Percentiles rank a stretch among this genome's conserved stretches.
Conservation (phyloP, 768 basidiomycete species). For the Russula earlei region DNA sequence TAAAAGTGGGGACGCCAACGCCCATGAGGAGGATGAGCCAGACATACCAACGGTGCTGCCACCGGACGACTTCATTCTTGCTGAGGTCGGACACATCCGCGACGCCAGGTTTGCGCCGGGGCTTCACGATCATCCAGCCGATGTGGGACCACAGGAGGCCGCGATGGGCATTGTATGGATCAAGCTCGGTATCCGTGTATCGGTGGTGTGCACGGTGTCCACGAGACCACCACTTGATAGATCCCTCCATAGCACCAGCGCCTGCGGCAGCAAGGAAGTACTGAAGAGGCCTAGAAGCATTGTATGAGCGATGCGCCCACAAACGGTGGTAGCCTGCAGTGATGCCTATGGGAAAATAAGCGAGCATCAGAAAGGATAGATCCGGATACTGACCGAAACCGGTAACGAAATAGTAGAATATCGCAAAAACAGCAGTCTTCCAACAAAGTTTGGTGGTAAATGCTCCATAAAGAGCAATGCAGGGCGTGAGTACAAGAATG, state of each 20-base stretch:
- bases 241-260: slow-evolving; percentile 90
- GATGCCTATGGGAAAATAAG: slow-evolving; percentile 40
- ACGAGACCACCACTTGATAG: slow-evolving; percentile 98
- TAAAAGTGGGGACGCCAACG: slow-evolving; percentile 61
- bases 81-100: slow-evolving; percentile 84
- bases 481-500: slow-evolving; percentile 66
- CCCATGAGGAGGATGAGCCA: slow-evolving; percentile 60
- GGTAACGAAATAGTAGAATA: slow-evolving; percentile 67
- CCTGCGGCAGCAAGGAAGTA: slow-evolving; percentile 79
- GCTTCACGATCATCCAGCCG: slow-evolving; percentile 91
- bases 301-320: slow-evolving; percentile 95
- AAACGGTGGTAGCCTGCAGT: slow-evolving; percentile 95
- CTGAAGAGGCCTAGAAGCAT: slow-evolving; percentile 78
- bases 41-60: slow-evolving; percentile 82
- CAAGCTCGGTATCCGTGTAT: slow-evolving; percentile 94
- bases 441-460: slow-evolving; percentile 53
- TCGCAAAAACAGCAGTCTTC: slow-evolving; percentile 64
- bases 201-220: slow-evolving; percentile 97
- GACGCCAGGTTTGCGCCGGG: slow-evolving; percentile 79
- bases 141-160: slow-evolving; percentile 83
- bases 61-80: slow-evolving; percentile 69
- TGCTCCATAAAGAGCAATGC: slow-evolving; percentile 65
- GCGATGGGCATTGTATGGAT: slow-evolving; percentile 89
- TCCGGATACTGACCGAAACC: slow-evolving; percentile 60
- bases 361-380: neutral